These are phyloP conservation scores for Stachybotrys elegans DNA, from an alignment of 2,329 filamentous ascomycete species.

Conservation along the genomic window DNA sequence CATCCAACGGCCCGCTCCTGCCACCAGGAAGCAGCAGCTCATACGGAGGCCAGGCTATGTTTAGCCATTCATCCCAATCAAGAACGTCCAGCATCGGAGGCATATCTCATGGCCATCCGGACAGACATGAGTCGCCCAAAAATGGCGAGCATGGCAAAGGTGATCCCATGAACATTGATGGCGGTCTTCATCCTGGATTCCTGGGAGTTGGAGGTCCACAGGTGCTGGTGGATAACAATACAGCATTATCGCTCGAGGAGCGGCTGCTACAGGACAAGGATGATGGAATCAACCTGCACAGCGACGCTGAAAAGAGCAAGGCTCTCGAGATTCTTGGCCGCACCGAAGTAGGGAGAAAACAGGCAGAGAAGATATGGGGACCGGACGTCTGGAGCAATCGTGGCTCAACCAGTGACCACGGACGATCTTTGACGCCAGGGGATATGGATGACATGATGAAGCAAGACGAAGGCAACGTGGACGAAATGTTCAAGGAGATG, in stretches of 20 bases:
- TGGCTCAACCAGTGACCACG: slow-evolving; percentile 21
- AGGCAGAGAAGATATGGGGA: slow-evolving; percentile 48
- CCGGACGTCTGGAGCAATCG: slow-evolving; percentile 37
- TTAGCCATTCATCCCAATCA: slow-evolving; percentile 13
- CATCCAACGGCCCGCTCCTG: slow-evolving; percentile 11
- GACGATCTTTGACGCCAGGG: slow-evolving; percentile 19
- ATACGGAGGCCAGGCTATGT: slow-evolving; percentile 21
- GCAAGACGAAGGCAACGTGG: slow-evolving; percentile 41
- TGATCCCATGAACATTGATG: slow-evolving; percentile 36
- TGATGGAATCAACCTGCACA: slow-evolving; percentile 39
- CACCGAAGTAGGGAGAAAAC: slow-evolving; percentile 44
- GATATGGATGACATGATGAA: slow-evolving; percentile 25
- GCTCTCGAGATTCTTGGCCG: slow-evolving; percentile 48
- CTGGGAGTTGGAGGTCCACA: slow-evolving; percentile 38
- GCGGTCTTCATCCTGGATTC: slow-evolving; percentile 35
- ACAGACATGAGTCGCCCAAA: slow-evolving; percentile 17
- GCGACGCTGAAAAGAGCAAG: slow-evolving; percentile 41
- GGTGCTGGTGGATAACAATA: slow-evolving; percentile 33
- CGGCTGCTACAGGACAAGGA: slow-evolving; percentile 43
- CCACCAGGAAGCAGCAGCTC: slow-evolving; percentile 14
- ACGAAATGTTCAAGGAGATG: slow-evolving; percentile 52
- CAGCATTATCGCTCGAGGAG: slow-evolving; percentile 42
- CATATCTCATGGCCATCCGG: slow-evolving; percentile 22
- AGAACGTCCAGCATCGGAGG: slow-evolving; percentile 10
- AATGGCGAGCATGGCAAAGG: slow-evolving; percentile 22